Evolutionary conservation across 208 protist species (phyloP).

Genomic region (Leishmania turanica): DNA sequence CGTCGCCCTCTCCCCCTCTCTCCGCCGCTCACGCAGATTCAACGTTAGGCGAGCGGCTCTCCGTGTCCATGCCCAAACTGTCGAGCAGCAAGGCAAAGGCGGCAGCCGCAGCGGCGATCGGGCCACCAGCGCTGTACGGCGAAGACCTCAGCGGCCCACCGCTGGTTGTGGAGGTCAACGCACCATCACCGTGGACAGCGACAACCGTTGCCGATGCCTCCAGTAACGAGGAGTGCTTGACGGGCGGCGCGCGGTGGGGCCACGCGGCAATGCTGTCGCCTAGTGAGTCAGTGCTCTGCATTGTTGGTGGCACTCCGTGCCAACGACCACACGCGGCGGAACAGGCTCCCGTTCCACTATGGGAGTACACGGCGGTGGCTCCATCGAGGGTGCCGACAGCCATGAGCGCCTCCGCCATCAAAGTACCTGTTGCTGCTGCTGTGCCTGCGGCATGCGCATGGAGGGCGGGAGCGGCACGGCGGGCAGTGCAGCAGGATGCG

Average conservation of each 20-base stretch:
- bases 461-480: background rate
- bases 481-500: too few relatives aligned
- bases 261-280: conserved; percentile 25
- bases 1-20: background rate
- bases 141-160: conserved; percentile 16
- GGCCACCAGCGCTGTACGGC: conserved; percentile 28
- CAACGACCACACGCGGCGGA: background rate
- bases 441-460: background rate
- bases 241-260: conserved; percentile 20
- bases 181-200: conserved; percentile 3
- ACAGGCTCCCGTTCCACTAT: background rate
- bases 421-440: background rate
- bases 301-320: conserved; percentile 19
- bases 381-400: background rate
- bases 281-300: conserved; percentile 18
- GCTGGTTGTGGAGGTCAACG: conserved; percentile 12
- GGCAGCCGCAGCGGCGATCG: conserved; percentile 2
- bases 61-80: conserved; percentile 11
- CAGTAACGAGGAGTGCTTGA: background rate
- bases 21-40: background rate
- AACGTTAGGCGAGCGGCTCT: background rate
- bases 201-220: background rate
- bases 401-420: background rate
- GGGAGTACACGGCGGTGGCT: conserved; percentile 8
- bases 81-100: conserved; percentile 4